Base-by-base conservation (phyloP, 768 basidiomycete genomes). In the Russula emetica region DNA sequence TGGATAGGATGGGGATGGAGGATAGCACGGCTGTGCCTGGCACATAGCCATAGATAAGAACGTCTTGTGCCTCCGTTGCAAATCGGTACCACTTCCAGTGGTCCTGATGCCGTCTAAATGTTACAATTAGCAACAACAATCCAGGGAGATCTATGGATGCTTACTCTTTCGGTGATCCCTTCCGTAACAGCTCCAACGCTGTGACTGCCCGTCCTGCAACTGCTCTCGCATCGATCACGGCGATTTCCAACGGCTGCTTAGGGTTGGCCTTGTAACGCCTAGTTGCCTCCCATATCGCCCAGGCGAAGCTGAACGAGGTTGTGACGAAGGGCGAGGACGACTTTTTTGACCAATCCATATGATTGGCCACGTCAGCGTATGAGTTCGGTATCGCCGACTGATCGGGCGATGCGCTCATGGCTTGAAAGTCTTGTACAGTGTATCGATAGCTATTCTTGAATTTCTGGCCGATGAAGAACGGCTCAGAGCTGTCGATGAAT, bases 271-370 rank as follows among this genome's bases (percentile, higher is more conserved):
- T 83, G 70, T 88, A 89, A n/a, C 90, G 83, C 61, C 87, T 78
- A 24, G 87, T 79, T 5, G 88, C 90, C 71, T 92, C 90, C 88
- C 88, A 92, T 42, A 91, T 79, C 9, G 88, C 84, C 90, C 90
- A 92, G 42, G 81, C 82, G 67, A 91, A 88, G 76, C 86, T 90
- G 72, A 91, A 90, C 6, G 89, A 90, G 2, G 87, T 81, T 3
- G 89, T 87, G 50, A 91, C 81, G 65, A 83, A 91, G 5, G 83
- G 79, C 0, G 90, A 92, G 22, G 82, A 78, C 5, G 83, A 76
- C 64, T 85, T 81, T n/a, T 85, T 88, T 24, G 86, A 86, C 86
- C 88, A 89, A 62, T 90, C 85, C 83, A 92, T 83, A 70, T 91
- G 85, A 66, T 76, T 79, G 57, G 78, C 82, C 53, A 86, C 85